phyloP scores from a whole-genome alignment of 306 rosid species.

The Medicago ruthenica region DNA sequence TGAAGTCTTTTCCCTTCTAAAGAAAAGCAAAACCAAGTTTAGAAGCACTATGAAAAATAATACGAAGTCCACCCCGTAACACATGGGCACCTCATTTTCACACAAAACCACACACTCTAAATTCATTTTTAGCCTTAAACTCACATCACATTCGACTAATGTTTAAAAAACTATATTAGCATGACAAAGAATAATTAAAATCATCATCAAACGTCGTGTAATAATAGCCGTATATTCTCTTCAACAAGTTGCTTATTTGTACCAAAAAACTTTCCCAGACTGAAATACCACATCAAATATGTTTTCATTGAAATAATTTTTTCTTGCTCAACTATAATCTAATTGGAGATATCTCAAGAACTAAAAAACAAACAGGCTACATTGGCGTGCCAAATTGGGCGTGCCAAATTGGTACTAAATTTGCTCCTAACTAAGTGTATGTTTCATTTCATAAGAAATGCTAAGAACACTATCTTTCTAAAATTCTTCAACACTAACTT shows the following conservation, averaged over 20 bases:
- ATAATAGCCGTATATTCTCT: neutral
- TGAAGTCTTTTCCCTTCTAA: neutral
- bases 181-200: too few species aligned
- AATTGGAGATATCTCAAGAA: neutral
- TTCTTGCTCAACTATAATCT: too few species aligned
- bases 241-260: neutral
- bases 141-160: neutral
- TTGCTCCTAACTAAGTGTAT: too few species aligned
- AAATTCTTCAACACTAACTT: too few species aligned
- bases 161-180: too few species aligned
- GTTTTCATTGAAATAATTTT: too few species aligned
- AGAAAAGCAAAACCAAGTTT: neutral
- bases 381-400: neutral
- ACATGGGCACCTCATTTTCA: neutral
- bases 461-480: too few species aligned
- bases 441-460: too few species aligned
- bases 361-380: neutral
- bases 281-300: too few species aligned
- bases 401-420: neutral
- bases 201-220: too few species aligned
- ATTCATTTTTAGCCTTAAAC: neutral
- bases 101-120: neutral
- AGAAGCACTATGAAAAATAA: neutral
- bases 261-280: too few species aligned
- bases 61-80: neutral